Evolutionary conservation across 2,329 filamentous ascomycete genomes (phyloP), one percentile per base, ranked within the genome.

Genomic region (Xylaria hypoxylon): DNA sequence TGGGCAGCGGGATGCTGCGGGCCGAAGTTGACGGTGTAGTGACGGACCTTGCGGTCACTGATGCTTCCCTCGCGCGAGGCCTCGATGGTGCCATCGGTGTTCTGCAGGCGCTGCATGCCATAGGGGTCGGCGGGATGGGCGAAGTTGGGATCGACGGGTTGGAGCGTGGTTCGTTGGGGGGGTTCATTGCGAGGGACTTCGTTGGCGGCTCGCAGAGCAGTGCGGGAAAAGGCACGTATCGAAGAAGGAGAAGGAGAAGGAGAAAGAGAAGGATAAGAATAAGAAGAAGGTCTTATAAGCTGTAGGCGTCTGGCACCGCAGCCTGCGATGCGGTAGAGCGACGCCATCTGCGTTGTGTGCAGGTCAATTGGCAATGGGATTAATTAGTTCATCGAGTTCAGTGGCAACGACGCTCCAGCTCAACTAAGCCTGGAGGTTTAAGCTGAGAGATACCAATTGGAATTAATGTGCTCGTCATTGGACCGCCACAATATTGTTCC

Each of bases 11-110:
- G 96, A 86, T 99, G 96, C 86, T 99, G 96, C 71, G 96, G 96
- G 63, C 96, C 96, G 77, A 99, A 99, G 86, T 99, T 99, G 85
- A 99, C 95, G 6, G 96, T 99, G 84, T 99, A 99, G 84, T 99
- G 96, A 73, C 96, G 90, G 79, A 99, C 92, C 87, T 97, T 98
- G 81, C 95, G 91, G 81, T 83, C 80, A 70, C 78, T 80, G 69
- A 87, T 79, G 64, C 80, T 82, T 74, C 81, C 83, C 71, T 86
- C 83, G 72, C 79, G 78, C 70, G 79, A 77, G 75, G 83, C 82
- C 74, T 86, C 81, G 71, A 81, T 78, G 69, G 75, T 73, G 68
- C 80, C 79, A 63, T 80, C 78, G 52, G 80, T 75, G 59, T 77
- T 74, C 71, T 84, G 82, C 60, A 80, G 74, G 73, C 80, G 76